A percentile compares a stretch with the other conserved stretches of the same genome.
Evolutionary conservation across 345 rosid genomes (phyloP).

Genomic region (Gossypium turneri): DNA sequence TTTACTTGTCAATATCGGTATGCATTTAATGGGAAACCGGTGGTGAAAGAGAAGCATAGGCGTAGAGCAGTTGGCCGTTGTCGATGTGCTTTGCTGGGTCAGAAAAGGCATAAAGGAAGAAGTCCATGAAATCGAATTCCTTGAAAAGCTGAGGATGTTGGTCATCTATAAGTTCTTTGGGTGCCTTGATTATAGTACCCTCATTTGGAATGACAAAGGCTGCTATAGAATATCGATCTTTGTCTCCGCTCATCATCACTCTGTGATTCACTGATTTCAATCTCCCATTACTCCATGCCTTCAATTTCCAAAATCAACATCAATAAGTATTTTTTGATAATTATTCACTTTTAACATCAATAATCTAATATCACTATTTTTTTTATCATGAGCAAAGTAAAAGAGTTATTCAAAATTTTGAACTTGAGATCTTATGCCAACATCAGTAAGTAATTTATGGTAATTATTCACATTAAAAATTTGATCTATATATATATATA

Average conservation of each 20-base stretch:
- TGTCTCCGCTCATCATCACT: conserved; percentile 19
- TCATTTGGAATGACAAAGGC: conserved; percentile 2
- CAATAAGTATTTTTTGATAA: background rate
- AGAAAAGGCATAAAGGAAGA: background rate
- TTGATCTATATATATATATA: too few species aligned
- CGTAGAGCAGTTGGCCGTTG: background rate
- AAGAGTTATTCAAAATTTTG: too few species aligned
- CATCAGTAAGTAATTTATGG: too few species aligned
- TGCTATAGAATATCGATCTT: conserved; percentile 12
- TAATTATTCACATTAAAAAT: too few species aligned
- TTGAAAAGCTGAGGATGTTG: conserved; percentile 19
- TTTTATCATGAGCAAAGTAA: too few species aligned
- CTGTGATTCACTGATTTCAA: conserved; percentile 16
- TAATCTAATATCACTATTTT: too few species aligned
- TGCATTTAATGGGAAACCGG: background rate
- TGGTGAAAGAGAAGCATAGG: background rate
- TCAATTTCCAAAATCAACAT: background rate
- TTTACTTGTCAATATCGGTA: background rate
- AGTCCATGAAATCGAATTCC: conserved; percentile 14
- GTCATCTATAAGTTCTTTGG: conserved; percentile 5
- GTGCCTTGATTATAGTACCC: conserved; percentile 14
- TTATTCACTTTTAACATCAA: background rate
- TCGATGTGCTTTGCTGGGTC: background rate
- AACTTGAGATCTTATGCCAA: too few species aligned
- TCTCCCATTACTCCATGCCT: conserved; percentile 21